Conservation (phyloP, 805 yeast genomes). For the Candida broadrunensis region DNA sequence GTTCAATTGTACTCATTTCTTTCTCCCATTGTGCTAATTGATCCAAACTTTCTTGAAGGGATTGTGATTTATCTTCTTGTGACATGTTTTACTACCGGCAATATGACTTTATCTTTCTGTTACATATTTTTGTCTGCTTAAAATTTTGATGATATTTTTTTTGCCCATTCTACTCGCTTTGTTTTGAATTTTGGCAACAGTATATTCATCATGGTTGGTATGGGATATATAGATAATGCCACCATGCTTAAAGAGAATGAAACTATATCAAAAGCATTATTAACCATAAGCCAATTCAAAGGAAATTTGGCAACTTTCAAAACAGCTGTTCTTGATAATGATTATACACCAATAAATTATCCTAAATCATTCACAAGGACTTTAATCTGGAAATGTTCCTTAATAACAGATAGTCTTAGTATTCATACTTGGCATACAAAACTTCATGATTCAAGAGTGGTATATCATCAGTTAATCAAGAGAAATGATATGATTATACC, state of each 20-base stretch:
- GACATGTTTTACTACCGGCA: not conserved
- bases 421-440: slow-evolving; percentile 30
- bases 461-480: slow-evolving; percentile 30
- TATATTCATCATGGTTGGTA: too few species aligned
- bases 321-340: slow-evolving; percentile 24
- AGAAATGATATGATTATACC: slow-evolving; percentile 32
- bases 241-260: slow-evolving; percentile 28
- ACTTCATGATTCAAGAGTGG: slow-evolving; percentile 27
- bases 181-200: too few species aligned
- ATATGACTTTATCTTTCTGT: too few species aligned
- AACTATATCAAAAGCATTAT: slow-evolving; percentile 31
- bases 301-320: slow-evolving; percentile 24
- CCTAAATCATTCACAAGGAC: slow-evolving; percentile 23
- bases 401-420: slow-evolving; percentile 34
- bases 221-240: too few species aligned
- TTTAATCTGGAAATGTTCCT: slow-evolving; percentile 36
- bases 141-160: too few species aligned
- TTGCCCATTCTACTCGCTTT: too few species aligned
- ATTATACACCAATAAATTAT: slow-evolving; percentile 19
- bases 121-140: too few species aligned
- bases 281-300: slow-evolving; percentile 34
- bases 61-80: not conserved
- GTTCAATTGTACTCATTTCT: slow-evolving; percentile 58
- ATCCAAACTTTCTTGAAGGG: slow-evolving; percentile 21
- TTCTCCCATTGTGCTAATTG: slow-evolving; percentile 56